Evolutionary conservation across 164 flowering plant species (phyloP).

Genomic region (Berberis thunbergii): DNA sequence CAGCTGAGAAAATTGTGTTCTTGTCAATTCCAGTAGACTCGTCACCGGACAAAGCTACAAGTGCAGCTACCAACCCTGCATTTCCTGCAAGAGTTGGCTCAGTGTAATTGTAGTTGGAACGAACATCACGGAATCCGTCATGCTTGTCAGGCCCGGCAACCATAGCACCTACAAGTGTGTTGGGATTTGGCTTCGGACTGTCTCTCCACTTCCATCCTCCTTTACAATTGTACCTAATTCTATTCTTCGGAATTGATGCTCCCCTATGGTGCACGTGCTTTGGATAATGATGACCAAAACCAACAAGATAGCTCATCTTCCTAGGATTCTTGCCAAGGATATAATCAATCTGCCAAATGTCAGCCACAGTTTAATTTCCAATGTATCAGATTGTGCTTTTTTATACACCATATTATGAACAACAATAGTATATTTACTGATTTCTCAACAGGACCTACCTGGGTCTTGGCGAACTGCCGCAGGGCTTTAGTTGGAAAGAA

Average conservation of each 20-base stretch:
- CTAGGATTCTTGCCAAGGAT: slow-evolving; percentile 91
- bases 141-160: slow-evolving; percentile 92
- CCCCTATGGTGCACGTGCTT: slow-evolving; percentile 90
- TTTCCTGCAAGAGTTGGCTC: slow-evolving; percentile 96
- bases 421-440: not conserved
- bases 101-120: slow-evolving; percentile 79
- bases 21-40: slow-evolving; percentile 51
- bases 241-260: slow-evolving; percentile 88
- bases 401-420: too few species aligned
- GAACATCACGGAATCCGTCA: slow-evolving; percentile 82
- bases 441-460: slow-evolving; percentile 34
- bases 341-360: slow-evolving; percentile 65
- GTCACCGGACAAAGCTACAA: slow-evolving; percentile 75
- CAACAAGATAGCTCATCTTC: slow-evolving; percentile 90
- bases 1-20: slow-evolving; percentile 93
- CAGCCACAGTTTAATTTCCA: not conserved
- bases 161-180: slow-evolving; percentile 87
- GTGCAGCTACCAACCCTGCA: slow-evolving; percentile 95
- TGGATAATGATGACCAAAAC: slow-evolving; percentile 77
- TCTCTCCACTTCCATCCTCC: slow-evolving; percentile 99
- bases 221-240: slow-evolving; percentile 65
- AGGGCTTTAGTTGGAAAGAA: slow-evolving; percentile 65
- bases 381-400: too few species aligned
- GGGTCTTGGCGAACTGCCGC: slow-evolving; percentile 83
- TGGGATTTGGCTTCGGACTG: slow-evolving; percentile 63